Evolutionary conservation across 805 yeast genomes (phyloP).

Genomic region (Ogataea ganodermae): DNA sequence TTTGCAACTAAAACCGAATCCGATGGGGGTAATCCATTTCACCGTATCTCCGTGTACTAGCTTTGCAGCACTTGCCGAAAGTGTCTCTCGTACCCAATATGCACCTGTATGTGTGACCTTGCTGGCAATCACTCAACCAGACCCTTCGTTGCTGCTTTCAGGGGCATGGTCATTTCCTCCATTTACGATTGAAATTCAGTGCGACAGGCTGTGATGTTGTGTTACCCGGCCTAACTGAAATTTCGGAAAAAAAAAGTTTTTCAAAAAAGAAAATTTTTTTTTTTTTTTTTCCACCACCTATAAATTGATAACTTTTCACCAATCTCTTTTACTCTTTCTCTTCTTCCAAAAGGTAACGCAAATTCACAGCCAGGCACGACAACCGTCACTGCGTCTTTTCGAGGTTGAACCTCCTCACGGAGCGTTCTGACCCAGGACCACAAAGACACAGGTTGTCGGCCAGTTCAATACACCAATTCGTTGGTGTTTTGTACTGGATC

Average conservation of each 20-base stretch:
- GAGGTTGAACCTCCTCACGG: constrained; percentile 54
- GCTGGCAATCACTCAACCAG: too few relatives aligned
- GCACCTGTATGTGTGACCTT: too few relatives aligned
- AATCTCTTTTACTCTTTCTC: constrained; percentile 2
- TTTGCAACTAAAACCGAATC: background rate
- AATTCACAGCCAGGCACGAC: constrained; percentile 49
- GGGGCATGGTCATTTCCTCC: background rate
- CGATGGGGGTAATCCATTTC: background rate
- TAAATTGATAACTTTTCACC: constrained; percentile 6
- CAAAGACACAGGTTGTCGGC: constrained; percentile 48
- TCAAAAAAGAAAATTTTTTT: background rate
- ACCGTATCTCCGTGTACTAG: background rate
- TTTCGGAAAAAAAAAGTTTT: too few relatives aligned
- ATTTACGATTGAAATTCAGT: background rate
- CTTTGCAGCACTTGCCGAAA: too few relatives aligned
- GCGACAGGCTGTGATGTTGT: background rate
- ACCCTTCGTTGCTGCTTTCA: too few relatives aligned
- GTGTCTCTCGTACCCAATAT: too few relatives aligned
- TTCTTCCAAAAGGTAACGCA: constrained; percentile 42
- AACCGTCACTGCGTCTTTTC: constrained; percentile 54
- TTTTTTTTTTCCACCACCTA: background rate
- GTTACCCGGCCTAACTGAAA: background rate
- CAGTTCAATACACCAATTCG: constrained; percentile 13
- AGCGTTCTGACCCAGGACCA: constrained; percentile 62
- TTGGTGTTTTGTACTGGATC: background rate